Percentiles rank a stretch among this genome's conserved stretches.
These are phyloP conservation scores for Exophiala spinifera DNA, from an alignment of 2,329 filamentous ascomycete genomes.

Conservation along the genomic window DNA sequence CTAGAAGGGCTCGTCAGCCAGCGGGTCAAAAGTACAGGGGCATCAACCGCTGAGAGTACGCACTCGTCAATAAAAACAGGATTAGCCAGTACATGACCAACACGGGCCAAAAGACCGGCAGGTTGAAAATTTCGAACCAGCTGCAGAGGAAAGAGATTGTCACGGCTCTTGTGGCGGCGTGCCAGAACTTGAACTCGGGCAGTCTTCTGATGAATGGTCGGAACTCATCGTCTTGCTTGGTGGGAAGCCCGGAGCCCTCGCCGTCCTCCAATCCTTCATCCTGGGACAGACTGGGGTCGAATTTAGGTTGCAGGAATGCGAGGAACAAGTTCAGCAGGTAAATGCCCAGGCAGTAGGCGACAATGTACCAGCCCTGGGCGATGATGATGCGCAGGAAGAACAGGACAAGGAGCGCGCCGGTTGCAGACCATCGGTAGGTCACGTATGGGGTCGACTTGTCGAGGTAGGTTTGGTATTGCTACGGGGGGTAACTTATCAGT, in stretches of 20 bases:
- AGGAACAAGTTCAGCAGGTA: slow-evolving; percentile 99
- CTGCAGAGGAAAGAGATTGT: slow-evolving; percentile 79
- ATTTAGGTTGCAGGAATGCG: slow-evolving; percentile 96
- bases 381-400: slow-evolving; percentile 89
- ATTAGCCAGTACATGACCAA: slow-evolving; percentile 99
- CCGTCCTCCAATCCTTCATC: slow-evolving; percentile 98
- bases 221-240: slow-evolving; percentile 96
- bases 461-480: slow-evolving; percentile 93
- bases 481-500: slow-evolving; percentile 23
- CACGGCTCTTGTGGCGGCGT: slow-evolving; percentile 86
- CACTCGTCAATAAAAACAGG: slow-evolving; percentile 91
- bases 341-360: slow-evolving; percentile 95
- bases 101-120: slow-evolving; percentile 98
- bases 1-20: slow-evolving; percentile 46
- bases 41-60: slow-evolving; percentile 42
- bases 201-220: slow-evolving; percentile 92
- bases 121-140: slow-evolving; percentile 91
- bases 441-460: slow-evolving; percentile 91
- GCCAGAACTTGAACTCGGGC: slow-evolving; percentile 99
- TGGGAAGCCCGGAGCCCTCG: slow-evolving; percentile 71
- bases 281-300: slow-evolving; percentile 92
- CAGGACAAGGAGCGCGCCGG: slow-evolving; percentile 67
- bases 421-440: slow-evolving; percentile 84
- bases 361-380: slow-evolving; percentile 98
- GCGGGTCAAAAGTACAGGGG: background rate